Base-by-base conservation (phyloP, 257 asterid genomes). In the Cinchona pubescens region DNA sequence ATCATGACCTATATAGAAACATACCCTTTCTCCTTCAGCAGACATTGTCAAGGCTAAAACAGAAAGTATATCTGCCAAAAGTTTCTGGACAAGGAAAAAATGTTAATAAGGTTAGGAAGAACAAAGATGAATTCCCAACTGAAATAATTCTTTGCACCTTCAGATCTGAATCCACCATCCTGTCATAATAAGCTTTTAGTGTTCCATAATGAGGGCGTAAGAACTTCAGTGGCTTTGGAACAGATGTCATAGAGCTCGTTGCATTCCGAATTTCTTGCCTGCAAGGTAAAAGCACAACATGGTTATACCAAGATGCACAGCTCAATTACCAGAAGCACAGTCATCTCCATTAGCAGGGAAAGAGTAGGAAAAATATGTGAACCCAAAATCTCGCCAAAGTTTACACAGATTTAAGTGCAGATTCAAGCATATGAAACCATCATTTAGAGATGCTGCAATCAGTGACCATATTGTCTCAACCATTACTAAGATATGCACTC, bases 21-120 rank as follows among this genome's bases (percentile, higher is more conserved):
- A 18, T 87, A 94, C 98, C 92, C 97, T 85, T 86, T 92, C 94
- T 78, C 98, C 99, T 85, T 92, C 97, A 43, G 96, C 96, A 34
- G 97, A 91, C 99, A 95, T 95, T 46, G 99, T 95, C 91, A 92
- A 82, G 42, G 99, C 99, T 89, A 95, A 78, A 76, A 95, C 97
- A 40, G 99, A 95, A 38, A 95, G 98, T 81, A 95, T 90, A 82
- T 95, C 99, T 3, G 99, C 97, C 46, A 95, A 87, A 74, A 92
- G 75, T 82, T 83, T 92, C 99, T 92, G 88, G 78, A 73, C 19
- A 18, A 30, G 8, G 67, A 43, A 58, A 62, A 74, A 38, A 27
- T 16, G 27, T 42, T 18, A 69, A 68, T 76, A 43, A 14, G 42
- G 51, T 46, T 43, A 19, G 16, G 37, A 66, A 71, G n/a, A 0